Base-by-base conservation (phyloP, 805 yeast species). In the Saccharomycopsis oosterbeekiorum region DNA sequence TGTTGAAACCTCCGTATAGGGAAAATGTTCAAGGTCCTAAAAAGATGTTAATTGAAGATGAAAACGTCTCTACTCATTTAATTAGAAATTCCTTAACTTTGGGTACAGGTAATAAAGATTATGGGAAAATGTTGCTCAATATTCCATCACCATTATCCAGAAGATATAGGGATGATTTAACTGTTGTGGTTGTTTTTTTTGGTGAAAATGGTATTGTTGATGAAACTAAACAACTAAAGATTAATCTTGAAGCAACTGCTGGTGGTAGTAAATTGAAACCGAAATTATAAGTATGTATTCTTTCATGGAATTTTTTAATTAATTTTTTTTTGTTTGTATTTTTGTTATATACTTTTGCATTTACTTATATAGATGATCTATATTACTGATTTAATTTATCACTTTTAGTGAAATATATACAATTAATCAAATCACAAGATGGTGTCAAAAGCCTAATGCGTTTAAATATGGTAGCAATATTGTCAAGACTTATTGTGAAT, bases 111-210 rank as follows among this genome's bases (percentile, higher is more conserved):
- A 85, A 89, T 47, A 83, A 84, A 65, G 97, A 93, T 64, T 92
- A 90, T 67, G 91, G 92, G 2, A 84, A 92, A 24, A 88, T 94
- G 82, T 76, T 94, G 63, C 86, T 91, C 17, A 86, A 94, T 59
- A 90, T 94, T 59, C 98, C 98, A 19, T 82, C 91, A 17, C 97
- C 98, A 1, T 80, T 88, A 67, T 87, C 97, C 21, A 84, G 99
- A 74, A 80, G 90, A 55, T 93, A 92, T 74, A 84, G 99, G 72
- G 99, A 94, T 74, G 99, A 94, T 72, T 78, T 94, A 70, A 92
- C 98, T 0, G 97, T 92, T 4, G 90, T 97, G 2, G 99, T 94
- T 26, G 89, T 93, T 1, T 94, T 94, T 73, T 94, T 94, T 71
- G 96, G 96, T 12, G 82, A 82, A 26, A 78, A 78, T 57, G 70